A percentile compares a stretch with the other conserved stretches of the same genome.
phyloP scores from a whole-genome alignment of 2,329 filamentous ascomycete species.

The Cladosporium sp. region DNA sequence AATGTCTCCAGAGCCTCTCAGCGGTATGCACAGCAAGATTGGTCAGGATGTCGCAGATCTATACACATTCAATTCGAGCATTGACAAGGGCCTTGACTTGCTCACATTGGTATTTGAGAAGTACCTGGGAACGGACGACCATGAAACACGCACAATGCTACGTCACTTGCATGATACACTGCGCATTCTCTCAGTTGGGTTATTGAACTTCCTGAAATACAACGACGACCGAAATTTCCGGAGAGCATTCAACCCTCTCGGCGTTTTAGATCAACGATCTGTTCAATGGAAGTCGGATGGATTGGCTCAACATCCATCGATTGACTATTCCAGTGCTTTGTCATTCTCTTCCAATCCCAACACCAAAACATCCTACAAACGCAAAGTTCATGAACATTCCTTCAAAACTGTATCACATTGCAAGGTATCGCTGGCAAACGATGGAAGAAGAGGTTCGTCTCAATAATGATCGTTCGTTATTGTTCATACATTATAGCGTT shows the following conservation, averaged over 20 bases:
- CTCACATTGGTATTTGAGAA: neutral
- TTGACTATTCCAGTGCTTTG: too few relatives aligned
- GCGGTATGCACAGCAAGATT: too few relatives aligned
- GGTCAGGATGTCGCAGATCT: too few relatives aligned
- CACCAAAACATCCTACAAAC: too few relatives aligned
- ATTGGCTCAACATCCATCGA: too few relatives aligned
- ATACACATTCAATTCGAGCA: neutral
- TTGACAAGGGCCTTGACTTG: rapidly evolving
- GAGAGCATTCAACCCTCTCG: neutral
- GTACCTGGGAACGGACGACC: neutral
- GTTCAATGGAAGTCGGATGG: too few relatives aligned
- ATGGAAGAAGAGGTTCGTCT: neutral
- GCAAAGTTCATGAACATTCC: too few relatives aligned
- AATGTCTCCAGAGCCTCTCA: too few relatives aligned
- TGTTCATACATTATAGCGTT: neutral
- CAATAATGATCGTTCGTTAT: neutral
- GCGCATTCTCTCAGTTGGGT: neutral
- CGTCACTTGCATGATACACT: neutral
- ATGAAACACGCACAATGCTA: neutral
- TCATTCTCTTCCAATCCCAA: too few relatives aligned
- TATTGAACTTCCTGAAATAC: neutral
- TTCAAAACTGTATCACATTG: too few relatives aligned
- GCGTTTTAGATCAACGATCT: neutral
- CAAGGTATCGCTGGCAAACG: neutral
- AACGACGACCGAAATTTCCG: neutral